phyloP scores from a whole-genome alignment of 1,284 basidiomycete genomes.

The Boletus semigastroideus region DNA sequence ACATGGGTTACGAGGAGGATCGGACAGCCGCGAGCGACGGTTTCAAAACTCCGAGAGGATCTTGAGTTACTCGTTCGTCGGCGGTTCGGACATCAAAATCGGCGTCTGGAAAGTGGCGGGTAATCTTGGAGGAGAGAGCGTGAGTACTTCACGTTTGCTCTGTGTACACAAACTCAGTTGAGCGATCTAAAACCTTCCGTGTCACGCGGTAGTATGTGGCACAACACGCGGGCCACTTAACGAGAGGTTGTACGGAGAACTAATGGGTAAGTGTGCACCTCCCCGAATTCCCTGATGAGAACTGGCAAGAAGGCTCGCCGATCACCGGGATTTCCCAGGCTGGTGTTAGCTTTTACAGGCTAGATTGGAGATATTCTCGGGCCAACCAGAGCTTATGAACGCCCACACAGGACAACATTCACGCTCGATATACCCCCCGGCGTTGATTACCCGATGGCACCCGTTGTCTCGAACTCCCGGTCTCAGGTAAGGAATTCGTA shows the following conservation, averaged over 20 bases:
- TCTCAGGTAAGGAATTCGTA: slow-evolving; percentile 25
- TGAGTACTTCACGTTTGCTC: slow-evolving; percentile 20
- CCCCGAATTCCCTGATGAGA: slow-evolving; percentile 47
- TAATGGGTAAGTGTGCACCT: slow-evolving; percentile 43
- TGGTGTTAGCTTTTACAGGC: slow-evolving; percentile 44
- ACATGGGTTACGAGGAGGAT: slow-evolving; percentile 53
- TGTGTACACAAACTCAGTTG: background rate
- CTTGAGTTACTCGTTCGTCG: slow-evolving; percentile 42
- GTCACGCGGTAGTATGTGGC: slow-evolving; percentile 24
- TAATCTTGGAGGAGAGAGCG: slow-evolving; percentile 48
- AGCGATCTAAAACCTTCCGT: background rate
- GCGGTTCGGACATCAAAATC: slow-evolving; percentile 37
- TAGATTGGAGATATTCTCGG: background rate
- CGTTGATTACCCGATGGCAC: slow-evolving; percentile 49
- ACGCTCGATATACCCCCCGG: slow-evolving; percentile 41
- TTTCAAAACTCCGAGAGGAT: slow-evolving; percentile 49
- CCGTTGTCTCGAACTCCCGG: slow-evolving; percentile 42
- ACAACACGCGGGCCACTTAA: slow-evolving; percentile 46
- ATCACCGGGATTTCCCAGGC: slow-evolving; percentile 38
- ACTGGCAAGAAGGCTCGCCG: slow-evolving; percentile 43
- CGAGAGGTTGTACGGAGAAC: slow-evolving; percentile 49
- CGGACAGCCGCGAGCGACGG: slow-evolving; percentile 39
- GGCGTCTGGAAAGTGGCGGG: slow-evolving; percentile 46
- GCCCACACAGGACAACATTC: slow-evolving; percentile 41
- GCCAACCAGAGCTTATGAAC: slow-evolving; percentile 1